Conservation (phyloP, 768 basidiomycete species). For the Rhodotorula diobovata region DNA sequence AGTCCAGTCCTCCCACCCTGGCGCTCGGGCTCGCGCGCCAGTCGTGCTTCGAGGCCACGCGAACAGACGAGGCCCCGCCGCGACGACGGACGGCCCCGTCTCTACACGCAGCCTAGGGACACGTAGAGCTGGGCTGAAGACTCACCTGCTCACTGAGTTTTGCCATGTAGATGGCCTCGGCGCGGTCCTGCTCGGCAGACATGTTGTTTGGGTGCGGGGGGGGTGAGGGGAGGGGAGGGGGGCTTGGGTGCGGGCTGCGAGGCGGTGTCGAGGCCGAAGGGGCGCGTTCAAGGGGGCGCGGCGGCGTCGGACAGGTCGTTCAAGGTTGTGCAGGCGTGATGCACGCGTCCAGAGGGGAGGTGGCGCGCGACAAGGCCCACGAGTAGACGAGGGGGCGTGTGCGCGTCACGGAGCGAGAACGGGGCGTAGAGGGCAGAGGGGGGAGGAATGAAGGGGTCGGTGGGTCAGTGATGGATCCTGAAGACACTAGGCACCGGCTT, state of each 20-base stretch:
- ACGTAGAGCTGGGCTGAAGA: not conserved
- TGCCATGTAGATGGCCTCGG: constrained; percentile 79
- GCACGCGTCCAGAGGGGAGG: too few relatives aligned
- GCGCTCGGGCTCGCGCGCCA: too few relatives aligned
- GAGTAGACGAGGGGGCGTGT: not conserved
- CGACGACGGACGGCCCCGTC: too few relatives aligned
- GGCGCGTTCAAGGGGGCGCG: not conserved
- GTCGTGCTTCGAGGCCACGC: too few relatives aligned
- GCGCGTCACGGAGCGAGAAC: not conserved
- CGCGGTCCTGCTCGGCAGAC: constrained; percentile 37
- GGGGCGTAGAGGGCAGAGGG: not conserved
- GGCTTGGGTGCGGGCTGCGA: not conserved
- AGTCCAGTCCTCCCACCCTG: not conserved
- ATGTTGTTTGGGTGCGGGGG: constrained; percentile 6
- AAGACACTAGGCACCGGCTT: not conserved
- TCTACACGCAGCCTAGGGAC: too few relatives aligned
- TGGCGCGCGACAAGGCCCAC: not conserved
- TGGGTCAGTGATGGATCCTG: not conserved
- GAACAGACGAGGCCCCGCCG: not conserved
- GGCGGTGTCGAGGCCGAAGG: too few relatives aligned
- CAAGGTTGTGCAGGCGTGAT: too few relatives aligned
- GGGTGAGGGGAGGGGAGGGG: not conserved
- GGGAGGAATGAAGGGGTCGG: not conserved
- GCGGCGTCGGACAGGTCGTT: not conserved
- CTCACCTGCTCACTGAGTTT: constrained; percentile 80